A percentile compares a stretch with the other conserved stretches of the same genome.
Evolutionary conservation across 1,139 yeast genomes (phyloP).

Genomic region (Eremothecium coryli): DNA sequence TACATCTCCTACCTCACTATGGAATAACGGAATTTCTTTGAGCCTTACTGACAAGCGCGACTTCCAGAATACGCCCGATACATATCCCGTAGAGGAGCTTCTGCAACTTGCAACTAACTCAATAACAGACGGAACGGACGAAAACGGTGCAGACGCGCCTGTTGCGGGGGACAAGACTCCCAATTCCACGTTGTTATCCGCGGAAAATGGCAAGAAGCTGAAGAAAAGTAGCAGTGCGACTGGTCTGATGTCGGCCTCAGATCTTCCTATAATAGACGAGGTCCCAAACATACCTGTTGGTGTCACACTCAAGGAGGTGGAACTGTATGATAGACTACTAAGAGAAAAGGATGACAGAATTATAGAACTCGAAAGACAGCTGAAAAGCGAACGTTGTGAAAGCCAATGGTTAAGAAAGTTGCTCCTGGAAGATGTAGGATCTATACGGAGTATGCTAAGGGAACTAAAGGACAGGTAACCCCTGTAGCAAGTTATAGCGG

Average conservation of each 20-base stretch:
- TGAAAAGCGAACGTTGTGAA: constrained; percentile 28
- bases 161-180: neutral
- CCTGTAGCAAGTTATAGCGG: neutral
- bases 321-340: constrained; percentile 21
- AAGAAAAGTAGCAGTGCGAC: constrained; percentile 1
- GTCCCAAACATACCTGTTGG: constrained; percentile 1
- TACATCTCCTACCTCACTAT: constrained; percentile 3
- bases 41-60: constrained; percentile 7
- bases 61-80: constrained; percentile 19
- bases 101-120: constrained; percentile 19
- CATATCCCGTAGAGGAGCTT: constrained; percentile 27
- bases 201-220: neutral
- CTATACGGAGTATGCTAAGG: constrained; percentile 25
- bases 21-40: constrained; percentile 4
- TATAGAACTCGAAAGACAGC: constrained; percentile 24
- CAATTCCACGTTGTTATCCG: neutral
- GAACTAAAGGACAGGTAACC: constrained; percentile 9
- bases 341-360: constrained; percentile 27
- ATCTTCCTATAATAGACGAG: constrained; percentile 1
- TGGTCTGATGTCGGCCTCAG: neutral
- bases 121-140: constrained; percentile 6
- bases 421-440: constrained; percentile 31
- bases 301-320: constrained; percentile 1
- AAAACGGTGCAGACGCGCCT: constrained; percentile 3
- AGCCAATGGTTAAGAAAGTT: constrained; percentile 30